Percentiles rank a stretch among this genome's conserved stretches.
These are phyloP conservation scores for Chaetomiaceae sp. DNA, from an alignment of 2,329 filamentous ascomycete species.

Conservation along the genomic window DNA sequence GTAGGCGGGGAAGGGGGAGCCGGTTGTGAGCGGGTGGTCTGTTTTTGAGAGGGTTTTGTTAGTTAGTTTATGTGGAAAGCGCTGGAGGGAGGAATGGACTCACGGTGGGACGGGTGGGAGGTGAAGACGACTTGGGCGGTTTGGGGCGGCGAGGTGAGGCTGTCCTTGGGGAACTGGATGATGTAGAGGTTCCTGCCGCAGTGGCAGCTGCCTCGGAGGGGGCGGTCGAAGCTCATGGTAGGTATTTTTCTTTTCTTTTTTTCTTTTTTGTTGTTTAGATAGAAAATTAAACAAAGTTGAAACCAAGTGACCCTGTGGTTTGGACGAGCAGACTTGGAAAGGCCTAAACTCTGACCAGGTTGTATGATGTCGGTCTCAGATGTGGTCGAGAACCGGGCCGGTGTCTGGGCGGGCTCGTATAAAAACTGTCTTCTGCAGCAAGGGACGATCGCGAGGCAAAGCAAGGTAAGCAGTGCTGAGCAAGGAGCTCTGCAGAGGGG, in stretches of 20 bases:
- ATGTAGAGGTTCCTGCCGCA: slow-evolving; percentile 83
- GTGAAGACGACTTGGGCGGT: slow-evolving; percentile 70
- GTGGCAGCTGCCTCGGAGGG: slow-evolving; percentile 71
- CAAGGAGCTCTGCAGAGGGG: no score
- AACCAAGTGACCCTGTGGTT: no score
- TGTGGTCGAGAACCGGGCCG: neutral
- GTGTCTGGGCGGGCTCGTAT: no score
- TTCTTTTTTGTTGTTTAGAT: no score
- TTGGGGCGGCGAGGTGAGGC: slow-evolving; percentile 29
- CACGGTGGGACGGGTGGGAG: slow-evolving; percentile 62
- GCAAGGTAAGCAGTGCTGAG: no score
- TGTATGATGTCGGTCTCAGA: no score
- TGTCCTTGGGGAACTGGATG: slow-evolving; percentile 60
- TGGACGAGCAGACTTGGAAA: no score
- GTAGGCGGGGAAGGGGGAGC: slow-evolving; percentile 70
- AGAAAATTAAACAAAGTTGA: no score
- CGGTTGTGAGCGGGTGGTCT: slow-evolving; percentile 35
- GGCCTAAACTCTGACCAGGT: no score
- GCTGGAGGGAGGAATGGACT: slow-evolving; percentile 32
- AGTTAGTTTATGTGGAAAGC: neutral
- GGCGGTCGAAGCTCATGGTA: slow-evolving; percentile 48
- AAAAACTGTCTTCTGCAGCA: no score
- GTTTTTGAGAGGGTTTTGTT: neutral
- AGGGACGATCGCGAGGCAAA: no score
- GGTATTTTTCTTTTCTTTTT: no score